Evolutionary conservation across 306 rosid genomes (phyloP), one percentile per base, ranked within the genome.

Genomic region (Sindora glabra): DNA sequence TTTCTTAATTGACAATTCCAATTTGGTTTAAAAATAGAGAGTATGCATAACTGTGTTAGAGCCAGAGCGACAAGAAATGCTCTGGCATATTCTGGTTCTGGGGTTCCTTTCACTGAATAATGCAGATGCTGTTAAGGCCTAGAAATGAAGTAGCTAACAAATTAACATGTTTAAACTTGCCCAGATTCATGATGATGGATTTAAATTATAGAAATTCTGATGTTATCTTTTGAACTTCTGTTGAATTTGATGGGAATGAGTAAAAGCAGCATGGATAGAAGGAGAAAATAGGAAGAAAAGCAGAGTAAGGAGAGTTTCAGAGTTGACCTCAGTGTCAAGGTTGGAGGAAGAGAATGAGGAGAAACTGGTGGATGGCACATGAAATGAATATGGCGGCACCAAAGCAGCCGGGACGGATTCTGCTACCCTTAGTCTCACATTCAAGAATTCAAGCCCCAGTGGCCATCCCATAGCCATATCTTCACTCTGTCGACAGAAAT

Each of bases 311-410:
- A 33, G 25, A 8, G 25, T 46, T 57, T 8, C 49, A 49, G 39
- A 53, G 1, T 8, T 66, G 78, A 90, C 97, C 97, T 79, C 80
- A 10, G 95, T 90, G 51, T 86, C 95, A 16, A 90, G 94, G 73
- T 76, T 80, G 60, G 97, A 86, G 77, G 97, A 86, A 44, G 86
- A 84, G 41, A 84, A 70, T 39, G 95, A 86, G 46, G 97, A 82
- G 83, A 84, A 78, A 75, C 94, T 90, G 24, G 64, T 50, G 11
- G 90, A 84, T 48, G 85, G 82, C 8, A 68, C 8, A 62, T 64
- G 84, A 59, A 59, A 17, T 45, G 70, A 52, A 74, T 60, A 66
- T 41, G 67, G 80, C 21, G 29, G 47, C 12, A 8, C 46, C 32
- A 76, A 61, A 51, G 74, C 68, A 48, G 75, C 48, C 3, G 74